Conservation (phyloP, 441 rosid species). For the Gossypium schwendimanii region DNA sequence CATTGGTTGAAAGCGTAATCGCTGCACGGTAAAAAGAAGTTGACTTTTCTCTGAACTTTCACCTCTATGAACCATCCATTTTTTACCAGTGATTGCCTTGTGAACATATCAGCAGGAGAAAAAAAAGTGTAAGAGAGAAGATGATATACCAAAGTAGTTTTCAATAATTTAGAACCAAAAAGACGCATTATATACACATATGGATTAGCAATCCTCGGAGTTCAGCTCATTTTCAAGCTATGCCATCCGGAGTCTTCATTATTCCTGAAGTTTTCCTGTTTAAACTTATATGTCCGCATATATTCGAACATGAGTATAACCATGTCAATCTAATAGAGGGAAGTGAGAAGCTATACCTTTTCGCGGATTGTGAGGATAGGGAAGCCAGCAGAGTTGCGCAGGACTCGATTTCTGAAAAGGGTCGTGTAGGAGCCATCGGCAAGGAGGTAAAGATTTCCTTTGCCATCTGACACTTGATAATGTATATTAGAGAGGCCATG, state of each 20-base stretch:
- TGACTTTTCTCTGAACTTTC: conserved; percentile 29
- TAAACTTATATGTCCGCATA: background rate
- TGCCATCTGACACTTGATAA: conserved; percentile 44
- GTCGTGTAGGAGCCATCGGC: conserved; percentile 56
- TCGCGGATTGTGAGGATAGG: conserved; percentile 49
- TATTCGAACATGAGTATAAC: background rate
- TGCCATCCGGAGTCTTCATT: background rate
- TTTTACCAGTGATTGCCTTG: conserved; percentile 16
- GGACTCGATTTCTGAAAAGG: conserved; percentile 35
- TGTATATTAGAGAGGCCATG: conserved; percentile 31
- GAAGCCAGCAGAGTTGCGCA: conserved; percentile 60
- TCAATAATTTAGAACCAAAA: too few species aligned
- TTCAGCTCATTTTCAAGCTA: background rate
- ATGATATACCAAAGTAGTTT: background rate
- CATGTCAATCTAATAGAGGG: background rate
- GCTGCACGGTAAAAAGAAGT: conserved; percentile 36
- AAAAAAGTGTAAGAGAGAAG: background rate
- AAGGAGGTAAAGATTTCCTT: conserved; percentile 49
- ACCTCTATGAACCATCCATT: conserved; percentile 53
- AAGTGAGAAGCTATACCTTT: conserved; percentile 33
- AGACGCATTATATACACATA: too few species aligned
- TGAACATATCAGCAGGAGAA: background rate
- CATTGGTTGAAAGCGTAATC: conserved; percentile 41
- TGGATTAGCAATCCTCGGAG: too few species aligned
- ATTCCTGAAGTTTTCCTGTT: background rate